These are phyloP conservation scores for Amanita fuliginea DNA, from an alignment of 768 basidiomycete genomes.

Conservation along the genomic window DNA sequence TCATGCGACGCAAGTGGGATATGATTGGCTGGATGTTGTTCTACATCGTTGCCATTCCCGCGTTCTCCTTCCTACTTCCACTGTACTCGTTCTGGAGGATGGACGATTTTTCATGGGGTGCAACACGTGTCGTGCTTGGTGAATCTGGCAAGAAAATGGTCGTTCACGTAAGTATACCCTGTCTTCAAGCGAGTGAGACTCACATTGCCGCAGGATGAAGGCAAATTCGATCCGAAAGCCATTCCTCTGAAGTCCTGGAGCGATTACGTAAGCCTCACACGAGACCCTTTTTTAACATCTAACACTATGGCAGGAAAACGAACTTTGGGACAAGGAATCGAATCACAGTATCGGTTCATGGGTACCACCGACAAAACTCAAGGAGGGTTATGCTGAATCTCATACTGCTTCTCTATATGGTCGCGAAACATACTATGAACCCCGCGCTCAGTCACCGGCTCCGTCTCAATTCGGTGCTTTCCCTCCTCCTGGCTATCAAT, in stretches of 20 bases:
- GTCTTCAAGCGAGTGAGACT: neutral
- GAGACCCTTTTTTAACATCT: too few relatives aligned
- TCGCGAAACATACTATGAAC: constrained; percentile 81
- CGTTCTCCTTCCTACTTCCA: constrained; percentile 88
- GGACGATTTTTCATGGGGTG: constrained; percentile 98
- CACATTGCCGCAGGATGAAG: constrained; percentile 64
- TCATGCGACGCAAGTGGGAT: constrained; percentile 92
- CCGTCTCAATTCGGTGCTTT: constrained; percentile 55
- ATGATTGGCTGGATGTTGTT: constrained; percentile 98
- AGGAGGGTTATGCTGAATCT: constrained; percentile 68
- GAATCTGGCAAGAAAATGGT: constrained; percentile 94
- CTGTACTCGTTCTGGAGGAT: constrained; percentile 96
- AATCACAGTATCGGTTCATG: constrained; percentile 93
- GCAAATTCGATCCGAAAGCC: constrained; percentile 87
- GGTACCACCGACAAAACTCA: constrained; percentile 67
- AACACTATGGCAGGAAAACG: constrained; percentile 57
- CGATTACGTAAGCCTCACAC: constrained; percentile 86
- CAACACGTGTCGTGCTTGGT: constrained; percentile 84
- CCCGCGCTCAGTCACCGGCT: constrained; percentile 55
- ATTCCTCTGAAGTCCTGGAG: constrained; percentile 97
- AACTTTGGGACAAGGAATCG: constrained; percentile 95
- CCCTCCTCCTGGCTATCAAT: constrained; percentile 63
- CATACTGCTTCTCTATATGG: constrained; percentile 76
- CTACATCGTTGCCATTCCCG: constrained; percentile 90
- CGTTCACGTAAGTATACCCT: constrained; percentile 60